These are phyloP conservation scores for Rhododendron kiyosumense DNA, from an alignment of 148 eudicot species.

Conservation along the genomic window DNA sequence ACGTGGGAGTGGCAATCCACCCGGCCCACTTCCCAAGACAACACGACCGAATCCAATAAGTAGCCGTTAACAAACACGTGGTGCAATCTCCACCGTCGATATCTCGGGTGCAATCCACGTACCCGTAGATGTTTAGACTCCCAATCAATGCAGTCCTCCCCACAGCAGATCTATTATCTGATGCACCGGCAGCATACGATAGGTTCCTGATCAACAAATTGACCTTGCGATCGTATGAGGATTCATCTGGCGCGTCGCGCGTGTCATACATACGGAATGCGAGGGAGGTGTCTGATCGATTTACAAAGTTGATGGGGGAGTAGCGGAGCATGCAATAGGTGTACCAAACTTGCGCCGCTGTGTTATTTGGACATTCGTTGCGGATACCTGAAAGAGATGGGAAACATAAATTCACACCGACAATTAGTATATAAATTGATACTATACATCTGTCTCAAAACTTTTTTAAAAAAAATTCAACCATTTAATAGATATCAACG, in stretches of 20 bases:
- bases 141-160: not conserved
- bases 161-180: not conserved
- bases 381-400: not conserved
- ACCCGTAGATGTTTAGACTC: not conserved
- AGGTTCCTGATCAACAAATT: not conserved
- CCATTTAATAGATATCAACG: too few relatives aligned
- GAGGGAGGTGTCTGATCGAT: not conserved
- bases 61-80: not conserved
- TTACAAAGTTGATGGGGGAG: not conserved
- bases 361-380: not conserved
- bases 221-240: not conserved
- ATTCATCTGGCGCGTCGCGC: not conserved
- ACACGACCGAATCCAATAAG: not conserved
- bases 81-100: conserved; percentile 1
- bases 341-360: conserved; percentile 13
- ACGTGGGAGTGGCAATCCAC: conserved; percentile 5
- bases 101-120: conserved; percentile 14
- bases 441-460: too few relatives aligned
- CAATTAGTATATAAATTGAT: too few relatives aligned
- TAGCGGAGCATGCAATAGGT: not conserved
- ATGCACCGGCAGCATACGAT: not conserved
- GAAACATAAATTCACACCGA: too few relatives aligned
- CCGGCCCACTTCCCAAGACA: conserved; percentile 2
- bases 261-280: not conserved
- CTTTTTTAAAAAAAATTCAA: too few relatives aligned